Percentiles rank a stretch among this genome's conserved stretches.
Conservation (phyloP, 2,329 filamentous ascomycete genomes). For the Fusarium ambrosium region DNA sequence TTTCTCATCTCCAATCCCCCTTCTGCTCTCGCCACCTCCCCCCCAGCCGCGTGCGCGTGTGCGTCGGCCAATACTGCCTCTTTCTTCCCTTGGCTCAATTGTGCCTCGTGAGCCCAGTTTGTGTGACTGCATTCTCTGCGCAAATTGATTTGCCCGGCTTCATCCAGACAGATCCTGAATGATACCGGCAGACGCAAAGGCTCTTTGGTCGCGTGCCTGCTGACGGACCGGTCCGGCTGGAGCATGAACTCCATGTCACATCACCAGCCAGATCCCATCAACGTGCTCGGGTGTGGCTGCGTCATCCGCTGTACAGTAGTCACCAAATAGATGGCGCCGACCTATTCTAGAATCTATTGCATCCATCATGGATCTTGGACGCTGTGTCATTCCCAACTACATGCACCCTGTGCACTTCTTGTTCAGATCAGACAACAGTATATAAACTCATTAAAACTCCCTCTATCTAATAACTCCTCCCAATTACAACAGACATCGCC, state of each 20-base stretch:
- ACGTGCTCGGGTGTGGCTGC: conserved; percentile 19
- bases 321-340: background rate
- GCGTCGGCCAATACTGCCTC: background rate
- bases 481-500: background rate
- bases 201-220: conserved; percentile 28
- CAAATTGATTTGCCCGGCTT: conserved; percentile 16
- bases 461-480: background rate
- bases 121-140: conserved; percentile 19
- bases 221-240: conserved; percentile 33
- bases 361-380: background rate
- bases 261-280: conserved; percentile 3
- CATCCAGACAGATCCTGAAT: background rate
- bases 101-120: background rate
- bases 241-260: background rate
- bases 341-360: background rate
- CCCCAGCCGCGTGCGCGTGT: conserved; percentile 17
- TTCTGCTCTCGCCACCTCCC: conserved; percentile 23
- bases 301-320: conserved; percentile 3
- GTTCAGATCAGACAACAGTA: background rate
- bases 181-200: background rate
- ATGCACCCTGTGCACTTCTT: background rate
- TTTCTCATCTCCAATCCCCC: conserved; percentile 2
- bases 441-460: background rate
- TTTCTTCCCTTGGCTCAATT: background rate
- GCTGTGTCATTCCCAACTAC: background rate